A percentile compares a stretch with the other conserved stretches of the same genome.
Conservation (phyloP, 306 rosid genomes). For the Luffa acutangula region DNA sequence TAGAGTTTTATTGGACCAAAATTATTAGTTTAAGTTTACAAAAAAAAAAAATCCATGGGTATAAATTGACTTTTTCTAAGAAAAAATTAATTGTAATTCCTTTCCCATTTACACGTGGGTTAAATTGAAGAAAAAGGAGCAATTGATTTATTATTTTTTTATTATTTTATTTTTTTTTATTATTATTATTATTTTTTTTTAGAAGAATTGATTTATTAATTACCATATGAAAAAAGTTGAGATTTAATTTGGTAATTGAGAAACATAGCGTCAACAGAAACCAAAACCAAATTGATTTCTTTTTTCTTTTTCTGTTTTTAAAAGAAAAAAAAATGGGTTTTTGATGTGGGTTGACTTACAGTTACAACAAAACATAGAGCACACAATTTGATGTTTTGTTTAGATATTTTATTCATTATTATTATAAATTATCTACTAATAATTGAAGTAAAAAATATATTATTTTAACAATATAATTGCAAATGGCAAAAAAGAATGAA, state of each 20-base stretch:
- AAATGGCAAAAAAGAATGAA: background rate
- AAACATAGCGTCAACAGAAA: background rate
- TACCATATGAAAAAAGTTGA: background rate
- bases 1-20: no score
- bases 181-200: no score
- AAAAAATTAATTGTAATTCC: background rate
- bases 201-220: background rate
- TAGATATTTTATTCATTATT: no score
- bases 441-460: no score
- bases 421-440: no score
- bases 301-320: background rate
- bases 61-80: no score
- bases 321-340: background rate
- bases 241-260: background rate
- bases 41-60: no score
- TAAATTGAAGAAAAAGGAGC: background rate
- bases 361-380: background rate
- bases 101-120: background rate
- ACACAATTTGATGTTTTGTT: no score
- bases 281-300: background rate
- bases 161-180: no score
- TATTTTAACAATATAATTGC: no score
- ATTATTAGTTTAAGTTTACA: no score
- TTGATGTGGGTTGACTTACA: background rate
- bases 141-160: background rate